These are phyloP conservation scores for Colletotrichum noveboracense DNA, from an alignment of 2,329 filamentous ascomycete species.

Conservation along the genomic window DNA sequence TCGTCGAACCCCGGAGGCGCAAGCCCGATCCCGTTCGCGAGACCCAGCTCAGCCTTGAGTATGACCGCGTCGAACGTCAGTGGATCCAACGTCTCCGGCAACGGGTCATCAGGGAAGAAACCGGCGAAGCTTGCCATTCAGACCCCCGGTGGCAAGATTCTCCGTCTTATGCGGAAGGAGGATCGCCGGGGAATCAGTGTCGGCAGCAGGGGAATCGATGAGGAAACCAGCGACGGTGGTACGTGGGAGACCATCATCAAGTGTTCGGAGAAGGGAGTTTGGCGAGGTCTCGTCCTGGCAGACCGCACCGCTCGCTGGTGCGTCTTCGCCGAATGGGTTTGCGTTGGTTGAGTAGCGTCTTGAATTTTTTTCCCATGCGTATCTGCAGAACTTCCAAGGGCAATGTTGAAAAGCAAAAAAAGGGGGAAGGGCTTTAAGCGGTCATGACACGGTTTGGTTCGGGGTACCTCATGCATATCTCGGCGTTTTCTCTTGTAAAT, in stretches of 20 bases:
- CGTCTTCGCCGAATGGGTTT: constrained; percentile 89
- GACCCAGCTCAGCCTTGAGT: constrained; percentile 69
- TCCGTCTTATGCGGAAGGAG: constrained; percentile 83
- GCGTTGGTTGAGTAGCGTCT: constrained; percentile 36
- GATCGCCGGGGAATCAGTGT: constrained; percentile 63
- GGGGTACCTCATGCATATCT: constrained; percentile 17
- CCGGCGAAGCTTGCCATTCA: constrained; percentile 96
- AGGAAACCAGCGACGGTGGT: constrained; percentile 71
- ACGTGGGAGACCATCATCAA: constrained; percentile 93
- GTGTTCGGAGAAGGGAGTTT: constrained; percentile 80
- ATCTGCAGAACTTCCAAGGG: not conserved
- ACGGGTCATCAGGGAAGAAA: constrained; percentile 69
- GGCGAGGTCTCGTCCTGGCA: constrained; percentile 82
- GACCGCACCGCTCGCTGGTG: constrained; percentile 88
- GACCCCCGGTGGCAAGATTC: constrained; percentile 91
- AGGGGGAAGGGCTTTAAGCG: not conserved
- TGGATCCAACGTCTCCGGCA: constrained; percentile 61
- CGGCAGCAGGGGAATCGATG: constrained; percentile 51
- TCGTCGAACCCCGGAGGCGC: constrained; percentile 52
- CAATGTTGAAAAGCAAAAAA: not conserved
- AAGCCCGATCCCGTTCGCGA: constrained; percentile 66
- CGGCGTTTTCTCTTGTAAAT: constrained; percentile 15
- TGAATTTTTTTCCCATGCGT: not conserved
- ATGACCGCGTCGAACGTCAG: constrained; percentile 64
- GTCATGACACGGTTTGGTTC: not conserved